These are phyloP conservation scores for Solanum rostratum DNA, from an alignment of 257 asterid genomes.

Conservation along the genomic window DNA sequence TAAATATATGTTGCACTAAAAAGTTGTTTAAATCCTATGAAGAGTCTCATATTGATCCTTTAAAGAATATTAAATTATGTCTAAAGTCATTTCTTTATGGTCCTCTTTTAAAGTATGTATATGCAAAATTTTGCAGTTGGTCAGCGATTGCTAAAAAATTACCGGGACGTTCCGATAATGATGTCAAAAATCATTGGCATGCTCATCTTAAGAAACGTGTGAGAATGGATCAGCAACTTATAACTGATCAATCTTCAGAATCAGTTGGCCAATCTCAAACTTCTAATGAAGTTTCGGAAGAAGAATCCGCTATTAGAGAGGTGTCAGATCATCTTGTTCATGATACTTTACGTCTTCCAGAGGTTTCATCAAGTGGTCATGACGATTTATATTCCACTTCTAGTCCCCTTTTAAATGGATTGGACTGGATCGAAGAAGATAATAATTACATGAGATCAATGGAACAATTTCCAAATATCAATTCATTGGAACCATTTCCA, in stretches of 20 bases:
- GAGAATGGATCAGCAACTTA: neutral
- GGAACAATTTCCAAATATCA: neutral
- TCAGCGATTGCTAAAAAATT: neutral
- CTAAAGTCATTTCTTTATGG: too few species aligned
- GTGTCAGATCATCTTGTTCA: neutral
- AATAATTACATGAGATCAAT: neutral
- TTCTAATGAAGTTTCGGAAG: neutral
- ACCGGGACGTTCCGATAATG: constrained; percentile 23
- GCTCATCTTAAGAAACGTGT: constrained; percentile 25
- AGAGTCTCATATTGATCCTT: neutral
- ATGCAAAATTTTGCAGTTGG: neutral
- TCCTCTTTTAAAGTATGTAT: too few species aligned
- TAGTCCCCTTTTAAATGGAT: neutral
- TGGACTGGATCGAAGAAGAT: neutral
- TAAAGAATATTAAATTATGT: too few species aligned
- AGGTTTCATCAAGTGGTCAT: neutral
- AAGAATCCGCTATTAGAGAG: neutral
- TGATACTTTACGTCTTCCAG: too few species aligned
- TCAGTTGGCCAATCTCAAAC: neutral
- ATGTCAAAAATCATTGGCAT: constrained; percentile 14
- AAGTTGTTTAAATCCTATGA: too few species aligned
- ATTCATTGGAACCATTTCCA: neutral
- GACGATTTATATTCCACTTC: neutral
- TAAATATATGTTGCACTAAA: neutral
- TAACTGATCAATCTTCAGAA: neutral